Base-by-base conservation (phyloP, 345 rosid species). In the Streptanthus diversifolius region DNA sequence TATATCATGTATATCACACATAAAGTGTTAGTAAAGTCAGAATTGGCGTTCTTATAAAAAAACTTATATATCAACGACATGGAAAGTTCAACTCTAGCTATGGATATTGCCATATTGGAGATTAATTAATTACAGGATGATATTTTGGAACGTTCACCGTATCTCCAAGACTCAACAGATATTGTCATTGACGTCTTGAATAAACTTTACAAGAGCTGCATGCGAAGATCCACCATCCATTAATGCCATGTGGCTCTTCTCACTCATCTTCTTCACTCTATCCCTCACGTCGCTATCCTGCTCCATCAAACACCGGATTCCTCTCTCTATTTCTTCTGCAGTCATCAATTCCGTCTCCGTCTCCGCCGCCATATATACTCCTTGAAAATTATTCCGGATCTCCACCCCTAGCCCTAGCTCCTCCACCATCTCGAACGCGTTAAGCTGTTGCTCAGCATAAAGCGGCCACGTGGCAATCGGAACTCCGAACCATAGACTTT, bases 151-250 rank as follows among this genome's bases (percentile, higher is more conserved):
- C 7, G 45, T 37, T 37, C 43, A 37, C 14, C 43, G 10, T 37
- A 37, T 15, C n/a, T 4, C 44, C 15, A 65, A 48, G 6, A 29
- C 24, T 70, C 47, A 35, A 57, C 29, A 13, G 1, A 70, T 21
- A 61, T 71, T 60, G n/a, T 52, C 12, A 29, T 8, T 29, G 5
- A 63, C 70, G 35, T 72, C 76, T 72, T 47, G 27, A 35, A 74
- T 47, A 7, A 74, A 74, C 37, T 66, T 74, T 0, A 9, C 3
- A 8, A 74, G 14, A 66, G 67, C 41, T 37, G 49, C 41, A 22
- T 78, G 41, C 0, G 89, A 85, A 59, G 89, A 86, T 61, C 89
- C 91, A 67, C 87, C 88, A 4, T 82, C 82, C 25, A 45, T 15
- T 56, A 78, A 8, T 0, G 83, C 81, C 19, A 45, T 70, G 63